Evolutionary conservation across 2,329 filamentous ascomycete species (phyloP).

Genomic region (Colletotrichum cordylinicola): DNA sequence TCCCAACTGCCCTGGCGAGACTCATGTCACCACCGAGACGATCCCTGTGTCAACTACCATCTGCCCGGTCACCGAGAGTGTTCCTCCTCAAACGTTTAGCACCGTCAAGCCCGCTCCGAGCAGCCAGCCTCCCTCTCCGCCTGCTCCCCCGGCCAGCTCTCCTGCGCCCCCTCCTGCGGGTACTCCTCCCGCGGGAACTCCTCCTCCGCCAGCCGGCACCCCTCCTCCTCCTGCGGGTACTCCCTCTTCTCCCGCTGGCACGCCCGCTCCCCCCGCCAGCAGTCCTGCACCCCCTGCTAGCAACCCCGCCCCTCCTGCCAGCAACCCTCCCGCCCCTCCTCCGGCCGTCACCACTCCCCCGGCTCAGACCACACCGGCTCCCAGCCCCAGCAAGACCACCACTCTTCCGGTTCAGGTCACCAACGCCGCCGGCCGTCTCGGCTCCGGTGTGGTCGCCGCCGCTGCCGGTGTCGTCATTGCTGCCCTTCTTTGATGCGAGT

Average conservation of each 20-base stretch:
- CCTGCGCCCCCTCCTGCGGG: background rate
- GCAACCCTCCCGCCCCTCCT: background rate
- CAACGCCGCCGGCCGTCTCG: background rate
- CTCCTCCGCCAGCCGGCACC: background rate
- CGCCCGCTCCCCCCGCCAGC: background rate
- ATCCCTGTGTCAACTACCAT: constrained; percentile 43
- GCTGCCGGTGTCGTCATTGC: constrained; percentile 12
- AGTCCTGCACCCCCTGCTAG: background rate
- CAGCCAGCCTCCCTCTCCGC: background rate
- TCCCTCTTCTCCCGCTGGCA: background rate
- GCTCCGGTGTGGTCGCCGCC: constrained; percentile 5
- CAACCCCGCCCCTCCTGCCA: background rate
- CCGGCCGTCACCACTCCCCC: background rate
- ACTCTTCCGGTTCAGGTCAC: background rate
- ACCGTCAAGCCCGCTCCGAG: background rate
- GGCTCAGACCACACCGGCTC: background rate
- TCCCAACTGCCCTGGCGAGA: constrained; percentile 38
- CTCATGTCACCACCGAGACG: constrained; percentile 40
- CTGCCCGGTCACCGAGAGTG: constrained; percentile 39
- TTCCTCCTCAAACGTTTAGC: constrained; percentile 3
- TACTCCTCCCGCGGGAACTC: background rate
- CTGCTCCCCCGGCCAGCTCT: background rate
- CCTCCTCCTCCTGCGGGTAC: background rate
- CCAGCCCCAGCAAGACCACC: background rate
- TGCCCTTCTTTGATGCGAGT: constrained; percentile 3